These are phyloP conservation scores for Mallotus repandus DNA, from an alignment of 441 rosid genomes.

Conservation along the genomic window DNA sequence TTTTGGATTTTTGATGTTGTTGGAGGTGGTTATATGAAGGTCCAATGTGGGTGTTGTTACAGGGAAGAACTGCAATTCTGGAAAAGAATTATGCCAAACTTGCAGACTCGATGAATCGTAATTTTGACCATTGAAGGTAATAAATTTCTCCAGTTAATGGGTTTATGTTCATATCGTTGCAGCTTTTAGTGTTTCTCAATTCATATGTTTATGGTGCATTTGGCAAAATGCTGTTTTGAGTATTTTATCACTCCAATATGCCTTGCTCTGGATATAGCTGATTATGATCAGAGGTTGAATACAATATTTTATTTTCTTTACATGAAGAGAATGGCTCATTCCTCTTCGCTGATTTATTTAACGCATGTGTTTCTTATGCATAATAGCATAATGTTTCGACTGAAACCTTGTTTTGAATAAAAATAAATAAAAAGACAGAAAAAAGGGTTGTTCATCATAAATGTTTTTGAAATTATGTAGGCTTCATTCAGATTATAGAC, in stretches of 20 bases:
- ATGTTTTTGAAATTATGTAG: too few relatives aligned
- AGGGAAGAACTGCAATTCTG: slow-evolving; percentile 63
- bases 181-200: neutral
- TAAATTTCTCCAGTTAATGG: slow-evolving; percentile 10
- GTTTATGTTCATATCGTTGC: neutral
- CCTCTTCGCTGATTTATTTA: neutral
- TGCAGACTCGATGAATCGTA: slow-evolving; percentile 66
- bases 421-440: neutral
- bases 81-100: slow-evolving; percentile 64
- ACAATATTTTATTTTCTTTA: neutral
- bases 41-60: too few relatives aligned
- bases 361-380: neutral
- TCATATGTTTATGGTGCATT: neutral
- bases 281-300: neutral
- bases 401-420: neutral
- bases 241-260: too few relatives aligned
- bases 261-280: neutral
- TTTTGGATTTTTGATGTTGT: too few relatives aligned
- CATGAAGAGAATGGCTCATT: too few relatives aligned
- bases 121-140: slow-evolving; percentile 83
- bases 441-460: neutral
- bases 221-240: neutral
- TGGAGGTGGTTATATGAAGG: too few relatives aligned
- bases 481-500: too few relatives aligned
- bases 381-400: neutral